A percentile compares a stretch with the other conserved stretches of the same genome.
These are phyloP conservation scores for Helminthosporium solani DNA, from an alignment of 2,329 filamentous ascomycete genomes.

Conservation along the genomic window DNA sequence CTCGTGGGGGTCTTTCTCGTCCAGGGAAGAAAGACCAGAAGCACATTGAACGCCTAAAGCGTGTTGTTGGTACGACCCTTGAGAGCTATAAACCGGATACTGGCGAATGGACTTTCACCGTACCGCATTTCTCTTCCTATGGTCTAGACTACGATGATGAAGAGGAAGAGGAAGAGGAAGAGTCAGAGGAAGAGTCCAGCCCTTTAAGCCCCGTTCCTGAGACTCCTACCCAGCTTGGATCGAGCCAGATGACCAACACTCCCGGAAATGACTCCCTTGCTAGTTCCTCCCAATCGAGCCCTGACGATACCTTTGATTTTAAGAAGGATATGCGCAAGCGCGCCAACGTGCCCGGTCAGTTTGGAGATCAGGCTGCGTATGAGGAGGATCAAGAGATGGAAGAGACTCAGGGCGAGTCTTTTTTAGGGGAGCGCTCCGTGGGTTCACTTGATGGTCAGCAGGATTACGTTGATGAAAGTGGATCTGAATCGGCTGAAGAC, in stretches of 20 bases:
- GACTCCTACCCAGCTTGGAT: constrained; percentile 44
- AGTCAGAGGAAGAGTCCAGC: constrained; percentile 12
- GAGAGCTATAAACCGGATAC: constrained; percentile 75
- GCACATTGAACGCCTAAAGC: constrained; percentile 78
- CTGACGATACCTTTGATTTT: constrained; percentile 59
- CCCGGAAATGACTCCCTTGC: constrained; percentile 40
- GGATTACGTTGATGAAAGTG: constrained; percentile 59
- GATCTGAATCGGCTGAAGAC: constrained; percentile 72
- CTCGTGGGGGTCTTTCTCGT: constrained; percentile 63
- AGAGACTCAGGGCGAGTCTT: constrained; percentile 60
- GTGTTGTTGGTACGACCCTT: constrained; percentile 78
- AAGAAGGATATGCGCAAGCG: constrained; percentile 52
- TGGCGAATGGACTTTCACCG: constrained; percentile 86
- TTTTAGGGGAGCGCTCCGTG: constrained; percentile 91
- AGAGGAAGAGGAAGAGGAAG: constrained; percentile 43
- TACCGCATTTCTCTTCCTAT: constrained; percentile 97
- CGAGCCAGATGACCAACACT: constrained; percentile 36
- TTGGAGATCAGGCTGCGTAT: constrained; percentile 63
- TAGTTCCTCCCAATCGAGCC: constrained; percentile 46
- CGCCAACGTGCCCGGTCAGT: constrained; percentile 72
- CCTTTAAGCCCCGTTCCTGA: constrained; percentile 46
- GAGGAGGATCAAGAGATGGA: constrained; percentile 62
- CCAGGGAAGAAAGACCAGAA: constrained; percentile 70
- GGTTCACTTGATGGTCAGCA: constrained; percentile 65
- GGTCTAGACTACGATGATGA: constrained; percentile 81